Conservation (phyloP, 108 stramenopile species). For the Nitzschia inconspicua region DNA sequence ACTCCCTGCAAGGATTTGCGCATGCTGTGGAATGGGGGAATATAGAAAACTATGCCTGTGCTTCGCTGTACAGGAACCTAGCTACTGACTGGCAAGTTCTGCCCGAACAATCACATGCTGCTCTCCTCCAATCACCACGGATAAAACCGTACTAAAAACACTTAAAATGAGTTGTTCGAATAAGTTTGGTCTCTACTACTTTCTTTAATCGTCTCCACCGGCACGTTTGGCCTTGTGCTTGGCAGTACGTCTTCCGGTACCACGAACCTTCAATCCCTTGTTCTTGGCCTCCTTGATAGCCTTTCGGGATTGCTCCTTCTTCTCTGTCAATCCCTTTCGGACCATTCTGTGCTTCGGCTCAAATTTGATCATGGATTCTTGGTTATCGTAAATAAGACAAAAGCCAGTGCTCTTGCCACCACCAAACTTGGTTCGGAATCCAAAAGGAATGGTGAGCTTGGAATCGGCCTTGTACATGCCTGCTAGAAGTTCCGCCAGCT, state of each 20-base stretch:
- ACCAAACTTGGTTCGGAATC: constrained; percentile 96
- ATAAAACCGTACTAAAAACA: too few relatives aligned
- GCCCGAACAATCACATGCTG: too few relatives aligned
- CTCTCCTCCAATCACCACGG: too few relatives aligned
- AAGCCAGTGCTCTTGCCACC: constrained; percentile 98
- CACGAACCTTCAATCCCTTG: constrained; percentile 96
- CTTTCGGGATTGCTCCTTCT: constrained; percentile 93
- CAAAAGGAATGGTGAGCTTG: constrained; percentile 86
- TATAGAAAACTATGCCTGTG: too few relatives aligned
- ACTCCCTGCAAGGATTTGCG: too few relatives aligned
- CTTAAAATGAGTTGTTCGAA: too few relatives aligned
- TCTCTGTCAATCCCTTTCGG: constrained; percentile 79
- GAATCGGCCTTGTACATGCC: constrained; percentile 94
- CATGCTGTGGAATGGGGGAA: too few relatives aligned
- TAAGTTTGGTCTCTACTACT: too few relatives aligned
- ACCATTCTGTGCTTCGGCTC: constrained; percentile 96
- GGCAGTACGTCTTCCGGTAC: constrained; percentile 96
- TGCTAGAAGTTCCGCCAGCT: constrained; percentile 91
- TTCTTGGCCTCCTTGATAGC: constrained; percentile 99
- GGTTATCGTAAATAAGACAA: constrained; percentile 96
- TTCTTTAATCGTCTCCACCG: constrained; percentile 78
- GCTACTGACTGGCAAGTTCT: too few relatives aligned
- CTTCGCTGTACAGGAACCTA: too few relatives aligned
- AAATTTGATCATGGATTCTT: constrained; percentile 93
- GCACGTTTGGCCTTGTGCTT: constrained; percentile 99